Evolutionary conservation across 2,329 filamentous ascomycete genomes (phyloP).

Genomic region (Epichloe elymi): DNA sequence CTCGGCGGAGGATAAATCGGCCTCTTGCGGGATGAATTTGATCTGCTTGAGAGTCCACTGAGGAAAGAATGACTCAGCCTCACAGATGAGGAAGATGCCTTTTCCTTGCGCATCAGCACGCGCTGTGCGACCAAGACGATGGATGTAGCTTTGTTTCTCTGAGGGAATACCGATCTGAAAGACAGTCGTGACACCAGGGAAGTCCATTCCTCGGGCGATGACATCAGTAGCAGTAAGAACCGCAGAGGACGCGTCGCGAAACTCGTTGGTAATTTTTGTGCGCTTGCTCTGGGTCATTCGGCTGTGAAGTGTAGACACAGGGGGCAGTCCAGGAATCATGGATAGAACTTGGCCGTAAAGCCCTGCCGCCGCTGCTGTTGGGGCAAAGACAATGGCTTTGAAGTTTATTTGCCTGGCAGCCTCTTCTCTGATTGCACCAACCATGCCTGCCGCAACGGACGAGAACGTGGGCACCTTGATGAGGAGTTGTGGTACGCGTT

Average conservation of each 20-base stretch:
- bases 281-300: conserved; percentile 37
- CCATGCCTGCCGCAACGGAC: conserved; percentile 47
- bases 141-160: conserved; percentile 51
- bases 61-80: conserved; percentile 37
- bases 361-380: conserved; percentile 40
- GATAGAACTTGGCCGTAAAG: conserved; percentile 35
- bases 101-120: conserved; percentile 51
- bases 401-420: conserved; percentile 37
- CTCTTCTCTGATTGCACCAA: conserved; percentile 41
- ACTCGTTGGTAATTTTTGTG: conserved; percentile 47
- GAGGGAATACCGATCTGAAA: conserved; percentile 49
- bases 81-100: conserved; percentile 45
- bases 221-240: conserved; percentile 59
- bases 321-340: conserved; percentile 25
- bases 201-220: conserved; percentile 60
- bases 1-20: conserved; percentile 29
- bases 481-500: conserved; percentile 60
- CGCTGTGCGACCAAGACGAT: conserved; percentile 53
- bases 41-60: conserved; percentile 40
- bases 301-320: conserved; percentile 34
- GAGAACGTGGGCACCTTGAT: conserved; percentile 57
- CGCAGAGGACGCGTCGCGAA: conserved; percentile 35
- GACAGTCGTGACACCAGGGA: conserved; percentile 54
- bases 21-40: conserved; percentile 31
- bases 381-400: conserved; percentile 77